Evolutionary conservation across 2,329 filamentous ascomycete genomes (phyloP), one percentile per base, ranked within the genome.

Genomic region (Ceratocystis destructans): DNA sequence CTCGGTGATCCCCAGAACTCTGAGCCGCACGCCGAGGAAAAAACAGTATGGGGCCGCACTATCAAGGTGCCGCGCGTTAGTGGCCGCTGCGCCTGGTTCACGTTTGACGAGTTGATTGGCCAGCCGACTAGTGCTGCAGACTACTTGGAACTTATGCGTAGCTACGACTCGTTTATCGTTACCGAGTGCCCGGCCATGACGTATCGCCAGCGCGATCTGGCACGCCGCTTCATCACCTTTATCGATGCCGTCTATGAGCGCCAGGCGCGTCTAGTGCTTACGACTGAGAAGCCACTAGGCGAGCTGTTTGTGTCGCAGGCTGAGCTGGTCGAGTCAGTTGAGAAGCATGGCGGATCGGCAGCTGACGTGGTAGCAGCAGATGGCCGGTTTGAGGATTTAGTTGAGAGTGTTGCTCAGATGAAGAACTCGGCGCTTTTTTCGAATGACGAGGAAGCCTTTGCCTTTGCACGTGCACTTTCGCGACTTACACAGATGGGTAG

Each of bases 381-480:
- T 3, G 85, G 84, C 72, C 81, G 96, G 72, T 89, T 96, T 83
- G 90, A 96, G 71, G 90, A 96, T 73, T 76, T 96, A 61, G 90
- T 90, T 48, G 83, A 91, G 77, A 92, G 88, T 71, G 92, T 94
- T 78, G 81, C 86, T 62, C 87, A 89, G 75, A 79, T 99, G 71
- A 96, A 96, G 78, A 87, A 86, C 70, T 90, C 87, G 53, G 89
- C 83, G 70, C 83, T 97, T 48, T 99, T 99, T 75, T 89, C 87
- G 1, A 94, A 94, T 50, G 94, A 96, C 67, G 94, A 99, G 78
- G 94, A 99, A 77, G 84, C 90, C 0, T 99, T 99, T 78, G 94
- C 94, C 0, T 99, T 99, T 79, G 91, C 91, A 28, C 80, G 94
- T 65, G 94, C 94, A 1, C 75, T 97, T 71, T 92, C 87, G 65